Evolutionary conservation across 306 rosid species (phyloP).

Genomic region (Rosa multiflora): DNA sequence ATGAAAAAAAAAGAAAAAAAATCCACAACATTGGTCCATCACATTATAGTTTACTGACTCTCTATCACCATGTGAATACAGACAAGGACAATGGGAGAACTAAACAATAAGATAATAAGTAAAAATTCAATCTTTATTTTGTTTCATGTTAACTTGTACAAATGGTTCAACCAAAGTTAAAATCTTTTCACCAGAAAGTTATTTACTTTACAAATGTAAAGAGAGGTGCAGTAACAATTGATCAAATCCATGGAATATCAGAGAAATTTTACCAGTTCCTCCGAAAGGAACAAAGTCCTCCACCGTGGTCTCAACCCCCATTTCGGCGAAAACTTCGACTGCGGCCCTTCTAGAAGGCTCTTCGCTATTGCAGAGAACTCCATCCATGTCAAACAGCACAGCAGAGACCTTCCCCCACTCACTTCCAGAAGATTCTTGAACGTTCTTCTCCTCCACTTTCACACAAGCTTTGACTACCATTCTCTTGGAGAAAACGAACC

Average conservation of each 20-base stretch:
- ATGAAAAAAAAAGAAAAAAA: conserved; percentile 8
- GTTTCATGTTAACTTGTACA: background rate
- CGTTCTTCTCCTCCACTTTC: conserved; percentile 57
- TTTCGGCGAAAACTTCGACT: conserved; percentile 78
- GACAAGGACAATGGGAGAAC: background rate
- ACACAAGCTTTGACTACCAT: conserved; percentile 51
- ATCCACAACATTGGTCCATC: background rate
- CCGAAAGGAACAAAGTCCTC: conserved; percentile 88
- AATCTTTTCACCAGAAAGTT: background rate
- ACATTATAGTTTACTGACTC: background rate
- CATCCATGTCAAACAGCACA: conserved; percentile 95
- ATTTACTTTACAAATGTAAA: background rate
- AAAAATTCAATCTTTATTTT: background rate
- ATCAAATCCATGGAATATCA: background rate
- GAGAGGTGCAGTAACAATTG: background rate
- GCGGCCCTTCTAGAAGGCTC: conserved; percentile 79
- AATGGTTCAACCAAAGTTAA: background rate
- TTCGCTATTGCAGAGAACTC: conserved; percentile 92
- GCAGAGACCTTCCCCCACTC: conserved; percentile 92
- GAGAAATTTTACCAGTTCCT: conserved; percentile 72
- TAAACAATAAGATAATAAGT: conserved; percentile 3
- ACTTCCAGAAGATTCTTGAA: conserved; percentile 30
- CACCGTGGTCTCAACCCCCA: conserved; percentile 78
- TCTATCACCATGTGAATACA: background rate
- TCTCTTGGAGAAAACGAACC: conserved; percentile 34